Percentiles rank a stretch among this genome's conserved stretches.
phyloP scores from a whole-genome alignment of 208 protist genomes.

The Acanthamoeba rhysodes region DNA sequence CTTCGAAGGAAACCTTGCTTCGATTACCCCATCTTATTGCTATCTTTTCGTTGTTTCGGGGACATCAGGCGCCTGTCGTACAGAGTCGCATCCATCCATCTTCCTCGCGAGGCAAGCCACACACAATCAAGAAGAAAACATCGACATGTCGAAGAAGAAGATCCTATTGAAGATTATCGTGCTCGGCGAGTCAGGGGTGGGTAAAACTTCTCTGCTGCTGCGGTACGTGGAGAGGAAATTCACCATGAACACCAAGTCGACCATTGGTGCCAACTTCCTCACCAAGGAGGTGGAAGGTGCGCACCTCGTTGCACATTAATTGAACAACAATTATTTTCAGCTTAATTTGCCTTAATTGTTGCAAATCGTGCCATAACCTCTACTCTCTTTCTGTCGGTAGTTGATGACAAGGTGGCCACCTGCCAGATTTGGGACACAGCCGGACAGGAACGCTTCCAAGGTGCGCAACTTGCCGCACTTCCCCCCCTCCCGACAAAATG shows the following conservation, averaged over 20 bases:
- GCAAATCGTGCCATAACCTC: too few species aligned
- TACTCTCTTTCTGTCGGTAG: background rate
- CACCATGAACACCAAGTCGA: constrained; percentile 80
- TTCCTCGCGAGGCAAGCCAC: background rate
- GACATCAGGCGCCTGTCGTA: background rate
- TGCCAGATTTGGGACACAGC: constrained; percentile 83
- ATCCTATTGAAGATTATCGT: constrained; percentile 79
- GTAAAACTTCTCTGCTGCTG: constrained; percentile 80
- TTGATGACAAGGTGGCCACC: constrained; percentile 62
- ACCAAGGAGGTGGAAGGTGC: constrained; percentile 84
- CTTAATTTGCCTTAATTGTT: background rate
- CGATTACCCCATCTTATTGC: background rate
- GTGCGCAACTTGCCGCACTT: background rate
- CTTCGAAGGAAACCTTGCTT: constrained; percentile 32
- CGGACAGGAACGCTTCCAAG: constrained; percentile 82
- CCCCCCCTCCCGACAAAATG: background rate
- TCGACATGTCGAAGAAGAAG: constrained; percentile 61
- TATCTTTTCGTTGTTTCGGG: too few species aligned
- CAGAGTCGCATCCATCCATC: background rate
- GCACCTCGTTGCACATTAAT: background rate
- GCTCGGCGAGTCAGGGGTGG: constrained; percentile 81
- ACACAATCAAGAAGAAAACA: background rate
- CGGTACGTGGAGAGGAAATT: constrained; percentile 81
- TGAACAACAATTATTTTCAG: background rate
- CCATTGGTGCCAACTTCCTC: constrained; percentile 90